Conservation (phyloP, 2,329 filamentous ascomycete genomes). For the Coccinonectria pachysandricola region DNA sequence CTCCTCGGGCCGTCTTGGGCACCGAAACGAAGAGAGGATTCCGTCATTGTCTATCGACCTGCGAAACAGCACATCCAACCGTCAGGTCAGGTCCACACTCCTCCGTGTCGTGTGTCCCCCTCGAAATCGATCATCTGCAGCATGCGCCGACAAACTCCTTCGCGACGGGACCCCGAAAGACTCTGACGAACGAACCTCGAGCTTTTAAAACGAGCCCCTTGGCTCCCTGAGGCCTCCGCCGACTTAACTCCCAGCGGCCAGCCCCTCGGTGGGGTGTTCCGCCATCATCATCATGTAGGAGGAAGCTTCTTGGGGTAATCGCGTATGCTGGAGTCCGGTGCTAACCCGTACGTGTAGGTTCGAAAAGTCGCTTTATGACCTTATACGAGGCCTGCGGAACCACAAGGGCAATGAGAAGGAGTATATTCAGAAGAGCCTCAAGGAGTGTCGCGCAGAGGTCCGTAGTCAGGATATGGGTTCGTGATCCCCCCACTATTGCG, state of each 20-base stretch:
- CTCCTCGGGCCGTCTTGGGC: constrained; percentile 19
- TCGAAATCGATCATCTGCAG: constrained; percentile 6
- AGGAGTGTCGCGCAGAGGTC: constrained; percentile 92
- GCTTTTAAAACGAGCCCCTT: too few relatives aligned
- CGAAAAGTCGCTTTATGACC: constrained; percentile 97
- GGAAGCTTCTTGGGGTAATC: constrained; percentile 5
- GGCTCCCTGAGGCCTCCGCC: too few relatives aligned
- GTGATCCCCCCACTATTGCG: constrained; percentile 22
- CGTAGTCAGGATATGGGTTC: constrained; percentile 84
- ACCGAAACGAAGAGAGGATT: constrained; percentile 15
- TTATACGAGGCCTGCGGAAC: constrained; percentile 89
- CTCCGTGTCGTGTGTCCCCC: background rate
- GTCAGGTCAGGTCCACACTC: constrained; percentile 3
- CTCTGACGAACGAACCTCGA: constrained; percentile 8
- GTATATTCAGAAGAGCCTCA: constrained; percentile 86
- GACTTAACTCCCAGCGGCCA: constrained; percentile 10
- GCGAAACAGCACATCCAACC: too few relatives aligned
- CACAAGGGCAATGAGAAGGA: constrained; percentile 93
- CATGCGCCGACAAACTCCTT: constrained; percentile 11
- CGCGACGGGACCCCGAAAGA: constrained; percentile 11
- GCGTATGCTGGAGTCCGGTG: constrained; percentile 3
- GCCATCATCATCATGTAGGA: constrained; percentile 18
- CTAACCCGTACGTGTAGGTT: constrained; percentile 60
- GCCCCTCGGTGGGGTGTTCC: constrained; percentile 21
- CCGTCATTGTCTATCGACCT: constrained; percentile 15